Percentiles rank a stretch among this genome's conserved stretches.
These are phyloP conservation scores for Penicillium silybi DNA, from an alignment of 495 filamentous ascomycete species.

Conservation along the genomic window DNA sequence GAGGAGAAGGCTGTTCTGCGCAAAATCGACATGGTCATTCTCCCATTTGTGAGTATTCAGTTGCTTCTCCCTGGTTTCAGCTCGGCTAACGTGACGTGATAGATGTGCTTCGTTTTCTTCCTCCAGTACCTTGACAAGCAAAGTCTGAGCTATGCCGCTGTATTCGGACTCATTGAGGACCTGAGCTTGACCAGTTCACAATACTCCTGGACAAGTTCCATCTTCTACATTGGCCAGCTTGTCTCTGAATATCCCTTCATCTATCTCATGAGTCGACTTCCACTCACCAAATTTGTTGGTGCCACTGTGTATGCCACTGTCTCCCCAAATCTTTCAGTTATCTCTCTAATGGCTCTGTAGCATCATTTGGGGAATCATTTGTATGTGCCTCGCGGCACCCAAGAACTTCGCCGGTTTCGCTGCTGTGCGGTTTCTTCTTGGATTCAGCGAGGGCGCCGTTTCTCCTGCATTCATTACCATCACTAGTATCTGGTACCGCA, in stretches of 20 bases:
- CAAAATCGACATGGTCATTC: conserved; percentile 44
- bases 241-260: conserved; percentile 45
- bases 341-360: conserved; percentile 11
- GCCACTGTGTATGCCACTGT: conserved; percentile 16
- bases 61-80: not conserved
- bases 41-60: conserved; percentile 34
- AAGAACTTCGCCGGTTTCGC: conserved; percentile 45
- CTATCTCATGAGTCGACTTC: conserved; percentile 54
- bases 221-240: conserved; percentile 48
- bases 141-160: conserved; percentile 51
- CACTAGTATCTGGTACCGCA: conserved; percentile 39
- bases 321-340: not conserved
- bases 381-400: conserved; percentile 46
- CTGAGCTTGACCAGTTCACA: conserved; percentile 46
- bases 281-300: conserved; percentile 36
- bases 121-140: conserved; percentile 50
- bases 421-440: conserved; percentile 43
- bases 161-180: conserved; percentile 53
- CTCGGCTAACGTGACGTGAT: not conserved
- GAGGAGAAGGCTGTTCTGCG: conserved; percentile 44
- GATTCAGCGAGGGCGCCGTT: conserved; percentile 46
- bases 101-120: conserved; percentile 33
- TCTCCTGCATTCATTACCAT: conserved; percentile 21
- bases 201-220: conserved; percentile 49
- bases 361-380: conserved; percentile 42